Evolutionary conservation across 768 basidiomycete genomes (phyloP), one percentile per base, ranked within the genome.

Genomic region (Hortiboletus campestris): DNA sequence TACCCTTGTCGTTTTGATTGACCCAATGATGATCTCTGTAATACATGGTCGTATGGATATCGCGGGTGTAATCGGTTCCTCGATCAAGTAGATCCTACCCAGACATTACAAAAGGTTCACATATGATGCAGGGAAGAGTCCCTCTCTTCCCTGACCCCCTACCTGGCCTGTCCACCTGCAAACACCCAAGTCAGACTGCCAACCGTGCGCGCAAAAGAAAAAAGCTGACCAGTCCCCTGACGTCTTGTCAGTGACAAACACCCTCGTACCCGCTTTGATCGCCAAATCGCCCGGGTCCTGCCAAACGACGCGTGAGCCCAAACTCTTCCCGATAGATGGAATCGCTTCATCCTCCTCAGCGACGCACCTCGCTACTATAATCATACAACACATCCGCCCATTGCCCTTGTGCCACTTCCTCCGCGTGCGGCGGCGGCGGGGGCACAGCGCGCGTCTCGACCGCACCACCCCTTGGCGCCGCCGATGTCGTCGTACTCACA

Each of bases 311-410:
- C 25, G 19, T 46, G 11, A 20, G 35, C 4, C 16, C 14, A 29
- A n/a, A n/a, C n/a, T n/a, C n/a, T n/a, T n/a, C n/a, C n/a, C n/a
- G n/a, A n/a, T n/a, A n/a, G n/a, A n/a, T n/a, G n/a, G n/a, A n/a
- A n/a, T n/a, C n/a, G n/a, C n/a, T n/a, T n/a, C n/a, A 25, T 25
- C 25, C 25, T 14, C 34, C 8, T 3, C 4, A 36, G 25, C 51
- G 20, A 61, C 63, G 40, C 60, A 90, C 89, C 62, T 75, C 74
- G 48, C 88, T 84, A 41, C 73, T 73, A 73, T 88, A 92, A 56
- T 88, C 89, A 64, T 91, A 92, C 69, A 89, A 61, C 6, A 76
- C 90, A 62, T 91, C 84, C 16, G 82, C 88, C 90, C 90, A 92
- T 57, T 88, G 86, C 5, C 87, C 88, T 35, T 72, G 63, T 10